Base-by-base conservation (phyloP, 2,329 filamentous ascomycete species). In the Penicillium sp. region DNA sequence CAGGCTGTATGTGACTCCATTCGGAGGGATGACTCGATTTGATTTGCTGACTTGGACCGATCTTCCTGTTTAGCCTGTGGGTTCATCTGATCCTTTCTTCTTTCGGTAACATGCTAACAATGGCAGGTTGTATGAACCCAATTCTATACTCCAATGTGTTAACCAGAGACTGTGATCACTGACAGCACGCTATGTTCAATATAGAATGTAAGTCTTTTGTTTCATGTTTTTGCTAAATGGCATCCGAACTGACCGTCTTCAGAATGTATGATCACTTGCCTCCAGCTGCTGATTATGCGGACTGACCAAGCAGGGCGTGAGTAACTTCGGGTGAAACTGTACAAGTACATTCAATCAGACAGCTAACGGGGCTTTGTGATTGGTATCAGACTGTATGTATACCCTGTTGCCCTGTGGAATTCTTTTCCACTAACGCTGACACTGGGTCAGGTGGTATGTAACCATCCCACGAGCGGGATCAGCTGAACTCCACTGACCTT, bases 371-470 rank as follows among this genome's bases (percentile, higher is more conserved):
- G 24, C 14, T 32, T 44, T 32, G 5, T 13, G 2, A 32, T 32
- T 13, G 42, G 42, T 44, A 44, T 27, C 42, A 57, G 55, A 57
- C 55, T 49, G 55, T 54, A 45, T 42, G 55, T 57, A 45, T 47
- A 24, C 9, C 6, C 21, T 4, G 7, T 43, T 13, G 32, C 24
- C 21, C 6, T 27, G 31, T 16, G 31, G 16, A 10, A 22, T 41
- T 31, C 6, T 32, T 24, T 2, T 13, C 8, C 41, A 27, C 39
- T 27, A 5, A 51, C 11, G n/a, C 55, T 57, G 39, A 57, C 55
- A 22, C 39, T n/a, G 14, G 14, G 22, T 27, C 32, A 57, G 55
- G 55, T 57, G 50, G 55, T 57, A 57, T 44, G 55, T 57, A 39
- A 44, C 9, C 16, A 31, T 32, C n/a, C 18, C n/a, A 44, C 14